These are phyloP conservation scores for Fusarium clavum DNA, from an alignment of 2,329 filamentous ascomycete species.

Conservation along the genomic window DNA sequence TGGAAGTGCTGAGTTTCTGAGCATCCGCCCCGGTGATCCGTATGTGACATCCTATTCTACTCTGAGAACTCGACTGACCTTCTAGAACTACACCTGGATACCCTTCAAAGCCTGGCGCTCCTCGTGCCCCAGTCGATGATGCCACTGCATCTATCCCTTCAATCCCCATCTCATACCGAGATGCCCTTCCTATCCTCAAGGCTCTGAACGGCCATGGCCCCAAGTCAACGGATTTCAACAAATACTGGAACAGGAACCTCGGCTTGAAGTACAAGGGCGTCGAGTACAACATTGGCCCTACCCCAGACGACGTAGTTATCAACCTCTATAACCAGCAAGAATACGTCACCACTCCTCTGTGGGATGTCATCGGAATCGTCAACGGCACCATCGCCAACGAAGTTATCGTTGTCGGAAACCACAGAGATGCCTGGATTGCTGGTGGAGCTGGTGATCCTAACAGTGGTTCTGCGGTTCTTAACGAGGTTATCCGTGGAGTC, in stretches of 20 bases:
- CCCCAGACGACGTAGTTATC: slow-evolving; percentile 76
- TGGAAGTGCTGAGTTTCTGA: slow-evolving; percentile 86
- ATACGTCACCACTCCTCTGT: slow-evolving; percentile 83
- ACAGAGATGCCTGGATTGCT: slow-evolving; percentile 89
- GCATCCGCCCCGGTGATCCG: slow-evolving; percentile 77
- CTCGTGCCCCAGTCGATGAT: slow-evolving; percentile 75
- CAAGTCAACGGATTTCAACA: slow-evolving; percentile 77
- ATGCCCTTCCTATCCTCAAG: slow-evolving; percentile 88
- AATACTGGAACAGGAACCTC: slow-evolving; percentile 75
- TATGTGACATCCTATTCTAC: slow-evolving; percentile 41
- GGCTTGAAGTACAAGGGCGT: slow-evolving; percentile 85
- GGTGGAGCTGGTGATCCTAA: slow-evolving; percentile 88
- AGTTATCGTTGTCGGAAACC: slow-evolving; percentile 90
- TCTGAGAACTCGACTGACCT: slow-evolving; percentile 21
- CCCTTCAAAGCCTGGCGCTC: slow-evolving; percentile 88
- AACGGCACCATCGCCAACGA: slow-evolving; percentile 88
- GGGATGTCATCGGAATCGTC: slow-evolving; percentile 93
- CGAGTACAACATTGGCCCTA: slow-evolving; percentile 86
- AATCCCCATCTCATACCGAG: slow-evolving; percentile 87
- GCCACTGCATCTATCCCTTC: slow-evolving; percentile 89
- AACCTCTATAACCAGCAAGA: slow-evolving; percentile 84
- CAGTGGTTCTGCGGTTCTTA: slow-evolving; percentile 81
- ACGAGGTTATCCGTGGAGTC: slow-evolving; percentile 81
- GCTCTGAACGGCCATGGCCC: slow-evolving; percentile 91
- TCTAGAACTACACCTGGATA: slow-evolving; percentile 86